These are phyloP conservation scores for Cytospora paraplurivora DNA, from an alignment of 2,329 filamentous ascomycete species.

Conservation along the genomic window DNA sequence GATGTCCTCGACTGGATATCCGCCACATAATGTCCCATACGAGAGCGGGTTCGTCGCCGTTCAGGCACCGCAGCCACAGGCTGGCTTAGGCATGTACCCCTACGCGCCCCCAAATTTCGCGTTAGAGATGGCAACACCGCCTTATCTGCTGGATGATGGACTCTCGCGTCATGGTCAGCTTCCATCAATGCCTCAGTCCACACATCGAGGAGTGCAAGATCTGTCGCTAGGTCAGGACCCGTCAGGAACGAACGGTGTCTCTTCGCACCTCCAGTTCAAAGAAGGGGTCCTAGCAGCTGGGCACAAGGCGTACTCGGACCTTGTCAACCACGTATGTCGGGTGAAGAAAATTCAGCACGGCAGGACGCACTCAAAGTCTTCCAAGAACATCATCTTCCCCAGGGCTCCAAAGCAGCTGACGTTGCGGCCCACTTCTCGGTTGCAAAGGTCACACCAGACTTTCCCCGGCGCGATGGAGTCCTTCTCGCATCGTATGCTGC, in stretches of 20 bases:
- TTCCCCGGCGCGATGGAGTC: slow-evolving; percentile 24
- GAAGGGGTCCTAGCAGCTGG: slow-evolving; percentile 70
- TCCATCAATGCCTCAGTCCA: slow-evolving; percentile 32
- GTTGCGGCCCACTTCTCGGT: slow-evolving; percentile 21
- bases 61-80: slow-evolving; percentile 35
- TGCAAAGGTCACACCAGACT: slow-evolving; percentile 28
- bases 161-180: slow-evolving; percentile 33
- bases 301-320: slow-evolving; percentile 72
- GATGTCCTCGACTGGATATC: slow-evolving; percentile 38
- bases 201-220: slow-evolving; percentile 34
- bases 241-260: slow-evolving; percentile 31
- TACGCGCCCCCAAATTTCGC: slow-evolving; percentile 33
- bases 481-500: slow-evolving; percentile 15
- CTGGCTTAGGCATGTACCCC: slow-evolving; percentile 29
- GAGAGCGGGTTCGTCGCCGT: slow-evolving; percentile 39
- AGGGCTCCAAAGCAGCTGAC: slow-evolving; percentile 48
- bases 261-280: slow-evolving; percentile 54
- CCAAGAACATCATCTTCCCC: slow-evolving; percentile 58
- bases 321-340: slow-evolving; percentile 66
- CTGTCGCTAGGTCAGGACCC: slow-evolving; percentile 32
- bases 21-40: slow-evolving; percentile 39
- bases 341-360: slow-evolving; percentile 52
- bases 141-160: slow-evolving; percentile 35
- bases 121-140: slow-evolving; percentile 33
- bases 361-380: slow-evolving; percentile 42